Evolutionary conservation across 306 rosid genomes (phyloP), one percentile per base, ranked within the genome.

Genomic region (Citrullus colocynthis): DNA sequence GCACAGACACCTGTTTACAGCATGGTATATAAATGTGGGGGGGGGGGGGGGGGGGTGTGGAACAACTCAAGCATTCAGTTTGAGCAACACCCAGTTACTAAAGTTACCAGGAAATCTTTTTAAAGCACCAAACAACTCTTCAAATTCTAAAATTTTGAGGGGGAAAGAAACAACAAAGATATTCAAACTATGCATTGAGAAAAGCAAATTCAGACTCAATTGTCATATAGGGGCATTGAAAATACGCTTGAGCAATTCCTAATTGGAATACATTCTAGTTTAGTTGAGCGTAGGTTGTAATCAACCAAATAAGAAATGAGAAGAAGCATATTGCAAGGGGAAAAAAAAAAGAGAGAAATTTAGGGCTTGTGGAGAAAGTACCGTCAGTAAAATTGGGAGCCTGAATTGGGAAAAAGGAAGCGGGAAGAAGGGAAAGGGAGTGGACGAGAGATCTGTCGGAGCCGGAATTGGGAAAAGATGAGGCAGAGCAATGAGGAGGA

Each of bases 301-400:
- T 71, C 9, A 32, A 51, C 17, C 24, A 51, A 73, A 51, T 30
- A 51, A 63, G 16, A 10, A 66, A 39, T 0, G 49, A 39, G 55
- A 45, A 45, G 15, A 67, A 36, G 7, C 66, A 4, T 11, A 16
- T 16, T 7, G 6, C 28, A 37, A 66, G 3, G 51, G 9, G 15
- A 15, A 5, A 51, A 51, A 45, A 45, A 3, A 48, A 11, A 12
- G 18, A 3, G 14, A 45, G 44, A 65, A 34, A 71, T 44, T 77
- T 78, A 65, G 83, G 88, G 86, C 28, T 76, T 82, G 37, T 44
- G 63, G 52, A 51, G 76, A 36, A 17, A 11, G 61, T 52, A 74
- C 78, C 78, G 34, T 67, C 54, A 67, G 54, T 67, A 70, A 8
- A 6, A 70, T n/a, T 51, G 39, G 44, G 28, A 52, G 18, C 10